Conservation (phyloP, 2,329 filamentous ascomycete genomes). For the Verticillium isaacii region DNA sequence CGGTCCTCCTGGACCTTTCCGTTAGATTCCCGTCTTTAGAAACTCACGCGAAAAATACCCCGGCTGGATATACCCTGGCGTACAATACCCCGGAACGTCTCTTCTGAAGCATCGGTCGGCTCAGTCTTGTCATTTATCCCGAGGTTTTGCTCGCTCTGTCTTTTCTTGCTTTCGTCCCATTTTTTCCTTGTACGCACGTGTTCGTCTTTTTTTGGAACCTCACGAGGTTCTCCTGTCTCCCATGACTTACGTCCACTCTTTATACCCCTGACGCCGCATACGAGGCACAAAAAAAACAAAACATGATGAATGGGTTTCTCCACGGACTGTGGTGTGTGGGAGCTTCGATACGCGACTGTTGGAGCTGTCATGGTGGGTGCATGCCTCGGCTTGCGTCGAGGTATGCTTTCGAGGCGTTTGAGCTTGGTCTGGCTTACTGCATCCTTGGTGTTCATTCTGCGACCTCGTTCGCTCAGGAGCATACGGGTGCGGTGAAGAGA, state of each 20-base stretch:
- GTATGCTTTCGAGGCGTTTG: not conserved
- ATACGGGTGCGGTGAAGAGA: not conserved
- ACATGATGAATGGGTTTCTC: not conserved
- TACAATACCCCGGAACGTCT: constrained; percentile 47
- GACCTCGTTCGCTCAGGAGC: not conserved
- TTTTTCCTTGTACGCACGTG: constrained; percentile 15
- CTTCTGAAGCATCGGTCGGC: constrained; percentile 44
- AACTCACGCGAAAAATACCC: constrained; percentile 52
- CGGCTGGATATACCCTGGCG: constrained; percentile 64
- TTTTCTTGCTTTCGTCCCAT: constrained; percentile 19
- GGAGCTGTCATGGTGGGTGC: not conserved
- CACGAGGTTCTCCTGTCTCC: constrained; percentile 13
- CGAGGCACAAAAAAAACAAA: not conserved
- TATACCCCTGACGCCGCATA: constrained; percentile 14
- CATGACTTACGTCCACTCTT: constrained; percentile 15
- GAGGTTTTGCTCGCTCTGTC: constrained; percentile 24
- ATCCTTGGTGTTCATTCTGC: not conserved
- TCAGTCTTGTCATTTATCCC: constrained; percentile 25
- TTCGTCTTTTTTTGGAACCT: not conserved
- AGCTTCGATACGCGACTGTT: not conserved
- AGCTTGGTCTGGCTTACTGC: not conserved
- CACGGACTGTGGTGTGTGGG: not conserved
- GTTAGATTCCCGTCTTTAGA: constrained; percentile 57
- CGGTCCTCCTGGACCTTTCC: constrained; percentile 84
- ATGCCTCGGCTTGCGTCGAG: not conserved